Base-by-base conservation (phyloP, 202 grass and related monocot genomes). In the Hordeum pubiflorum region DNA sequence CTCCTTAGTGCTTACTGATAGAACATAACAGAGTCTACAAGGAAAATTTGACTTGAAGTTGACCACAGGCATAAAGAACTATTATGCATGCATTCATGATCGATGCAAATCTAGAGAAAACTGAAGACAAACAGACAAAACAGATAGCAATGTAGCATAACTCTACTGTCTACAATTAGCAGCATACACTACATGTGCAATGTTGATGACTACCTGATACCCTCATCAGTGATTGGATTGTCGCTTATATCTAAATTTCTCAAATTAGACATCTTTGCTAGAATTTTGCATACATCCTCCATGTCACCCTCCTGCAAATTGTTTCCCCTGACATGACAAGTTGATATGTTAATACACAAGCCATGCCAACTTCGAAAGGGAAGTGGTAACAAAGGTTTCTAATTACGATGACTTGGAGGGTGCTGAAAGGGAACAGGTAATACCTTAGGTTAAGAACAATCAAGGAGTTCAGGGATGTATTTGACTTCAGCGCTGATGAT, bases 241-340 rank as follows among this genome's bases (percentile, higher is more conserved):
- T 89, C 84, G 59, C 95, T 94, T 80, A 98, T 84, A 87, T 98
- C 95, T 74, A 98, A 89, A 80, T 87, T 82, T 74, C 60, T 89
- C 71, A 98, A 84, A 46, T 76, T 84, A 58, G 92, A 87, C 77
- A 93, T 89, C 76, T 80, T 87, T 79, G 81, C 71, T 88, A 98
- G 80, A 69, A 98, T 84, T 71, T 82, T 81, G 63, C 68, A 56
- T 82, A 98, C 88, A 79, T 87, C 92, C 62, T 89, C 84, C 70
- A 91, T 67, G 91, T 98, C 95, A 3, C 78, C 52, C 44, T 84
- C 71, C 33, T 86, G 76, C 52, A 98, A 93, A 89, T 91, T 86
- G 77, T 91, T 98, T 31, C 83, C 86, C 86, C 92, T 98, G 71
- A 23, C 70, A 88, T 81, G 37, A 84, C 32, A 75, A 83, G 52